Evolutionary conservation across 176 grass and related monocot species (phyloP).

Genomic region (Eragrostis curvula): DNA sequence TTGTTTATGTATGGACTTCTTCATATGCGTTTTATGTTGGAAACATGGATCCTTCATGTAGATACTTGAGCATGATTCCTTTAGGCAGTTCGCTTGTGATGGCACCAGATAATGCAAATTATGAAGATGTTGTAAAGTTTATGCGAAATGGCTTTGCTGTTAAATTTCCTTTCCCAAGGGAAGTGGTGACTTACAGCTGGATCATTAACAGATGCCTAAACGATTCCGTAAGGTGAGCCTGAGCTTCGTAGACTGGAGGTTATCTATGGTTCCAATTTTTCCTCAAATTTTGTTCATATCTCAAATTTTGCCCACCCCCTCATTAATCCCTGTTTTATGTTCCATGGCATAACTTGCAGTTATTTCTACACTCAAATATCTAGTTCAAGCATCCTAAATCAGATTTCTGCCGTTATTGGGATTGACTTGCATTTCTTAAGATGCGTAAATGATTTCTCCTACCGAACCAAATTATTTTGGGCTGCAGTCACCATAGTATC

Average conservation of each 20-base stretch:
- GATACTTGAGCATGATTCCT: conserved; percentile 29
- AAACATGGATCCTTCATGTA: neutral
- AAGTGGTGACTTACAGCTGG: no score
- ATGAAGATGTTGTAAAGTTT: conserved; percentile 1
- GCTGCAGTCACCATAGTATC: neutral
- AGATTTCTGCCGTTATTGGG: neutral
- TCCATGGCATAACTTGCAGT: neutral
- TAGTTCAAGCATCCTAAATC: neutral
- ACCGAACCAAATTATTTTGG: neutral
- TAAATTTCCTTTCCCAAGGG: neutral
- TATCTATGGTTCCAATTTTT: neutral
- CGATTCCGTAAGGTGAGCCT: neutral
- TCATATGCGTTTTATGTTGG: neutral
- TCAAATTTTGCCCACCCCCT: neutral
- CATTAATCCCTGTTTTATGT: neutral
- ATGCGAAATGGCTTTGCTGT: conserved; percentile 25
- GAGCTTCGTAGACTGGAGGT: neutral
- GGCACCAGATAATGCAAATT: neutral
- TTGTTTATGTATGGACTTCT: conserved; percentile 23
- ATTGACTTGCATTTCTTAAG: neutral
- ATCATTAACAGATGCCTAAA: neutral
- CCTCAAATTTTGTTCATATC: neutral
- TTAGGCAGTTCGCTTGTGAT: neutral
- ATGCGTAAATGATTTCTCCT: neutral
- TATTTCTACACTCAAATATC: neutral